Conservation (phyloP, 371 early-diverging fungal genomes). For the Rhizopus stolonifer region DNA sequence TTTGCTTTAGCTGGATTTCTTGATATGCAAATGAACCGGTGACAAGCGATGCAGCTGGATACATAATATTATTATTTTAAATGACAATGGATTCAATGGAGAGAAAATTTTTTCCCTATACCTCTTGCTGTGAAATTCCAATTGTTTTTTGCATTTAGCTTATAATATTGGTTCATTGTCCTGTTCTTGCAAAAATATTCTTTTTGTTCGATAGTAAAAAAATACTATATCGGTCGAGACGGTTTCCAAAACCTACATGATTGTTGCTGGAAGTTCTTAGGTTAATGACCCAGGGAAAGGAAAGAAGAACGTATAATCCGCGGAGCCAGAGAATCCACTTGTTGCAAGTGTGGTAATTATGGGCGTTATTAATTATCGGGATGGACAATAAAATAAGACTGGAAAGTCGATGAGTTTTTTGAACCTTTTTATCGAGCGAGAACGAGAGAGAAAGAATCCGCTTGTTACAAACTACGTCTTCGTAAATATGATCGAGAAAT, state of each 20-base stretch:
- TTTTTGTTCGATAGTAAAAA: slow-evolving; percentile 9
- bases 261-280: slow-evolving; percentile 5
- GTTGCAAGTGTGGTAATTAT: no score
- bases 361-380: no score
- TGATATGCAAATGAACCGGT: slow-evolving; percentile 15
- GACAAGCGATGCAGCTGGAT: slow-evolving; percentile 19
- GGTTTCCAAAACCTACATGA: slow-evolving; percentile 6
- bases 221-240: slow-evolving; percentile 10
- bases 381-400: no score
- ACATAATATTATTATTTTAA: slow-evolving; percentile 8
- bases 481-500: no score
- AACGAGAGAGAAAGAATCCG: no score
- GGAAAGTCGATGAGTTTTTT: no score
- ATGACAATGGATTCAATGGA: slow-evolving; percentile 12
- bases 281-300: slow-evolving; percentile 16
- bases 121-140: slow-evolving; percentile 17
- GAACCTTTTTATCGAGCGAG: no score
- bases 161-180: slow-evolving; percentile 12
- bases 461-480: no score
- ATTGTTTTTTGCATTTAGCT: slow-evolving; percentile 19
- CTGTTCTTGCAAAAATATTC: slow-evolving; percentile 13
- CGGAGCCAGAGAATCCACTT: slow-evolving; percentile 13
- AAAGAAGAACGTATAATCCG: slow-evolving; percentile 12
- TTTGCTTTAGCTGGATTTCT: slow-evolving; percentile 10
- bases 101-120: slow-evolving; percentile 15